Evolutionary conservation across 1,284 basidiomycete species (phyloP).

Genomic region (Wolfiporia cocos): DNA sequence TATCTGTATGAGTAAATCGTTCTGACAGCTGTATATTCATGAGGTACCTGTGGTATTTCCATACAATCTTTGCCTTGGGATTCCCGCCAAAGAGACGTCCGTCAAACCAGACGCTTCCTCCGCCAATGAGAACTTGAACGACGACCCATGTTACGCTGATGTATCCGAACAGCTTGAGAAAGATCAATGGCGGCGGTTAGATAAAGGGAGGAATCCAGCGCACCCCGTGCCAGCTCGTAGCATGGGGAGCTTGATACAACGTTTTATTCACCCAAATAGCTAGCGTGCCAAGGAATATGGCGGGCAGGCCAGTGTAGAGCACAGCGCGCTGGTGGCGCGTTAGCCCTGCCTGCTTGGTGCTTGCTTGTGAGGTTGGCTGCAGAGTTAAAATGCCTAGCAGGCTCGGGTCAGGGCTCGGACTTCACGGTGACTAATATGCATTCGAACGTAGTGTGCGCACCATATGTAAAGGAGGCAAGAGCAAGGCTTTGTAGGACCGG

Average conservation of each 20-base stretch:
- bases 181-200: neutral
- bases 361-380: constrained; percentile 61
- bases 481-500: constrained; percentile 55
- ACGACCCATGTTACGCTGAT: constrained; percentile 48
- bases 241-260: constrained; percentile 40
- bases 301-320: constrained; percentile 43
- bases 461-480: constrained; percentile 50
- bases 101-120: constrained; percentile 62
- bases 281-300: constrained; percentile 47
- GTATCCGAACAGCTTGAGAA: constrained; percentile 46
- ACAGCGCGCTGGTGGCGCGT: constrained; percentile 57
- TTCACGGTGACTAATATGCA: too few species aligned
- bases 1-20: too few species aligned
- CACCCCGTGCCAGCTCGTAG: constrained; percentile 66
- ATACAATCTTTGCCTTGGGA: constrained; percentile 56
- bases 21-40: too few species aligned
- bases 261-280: constrained; percentile 54
- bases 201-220: too few species aligned
- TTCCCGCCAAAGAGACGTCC: constrained; percentile 62
- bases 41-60: constrained; percentile 75
- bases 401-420: too few species aligned
- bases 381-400: constrained; percentile 67
- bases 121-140: constrained; percentile 50
- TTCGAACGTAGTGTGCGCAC: constrained; percentile 30
- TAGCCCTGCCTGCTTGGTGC: constrained; percentile 60